phyloP scores from a whole-genome alignment of 2,329 filamentous ascomycete species.

The Magnaporthales sp. region DNA sequence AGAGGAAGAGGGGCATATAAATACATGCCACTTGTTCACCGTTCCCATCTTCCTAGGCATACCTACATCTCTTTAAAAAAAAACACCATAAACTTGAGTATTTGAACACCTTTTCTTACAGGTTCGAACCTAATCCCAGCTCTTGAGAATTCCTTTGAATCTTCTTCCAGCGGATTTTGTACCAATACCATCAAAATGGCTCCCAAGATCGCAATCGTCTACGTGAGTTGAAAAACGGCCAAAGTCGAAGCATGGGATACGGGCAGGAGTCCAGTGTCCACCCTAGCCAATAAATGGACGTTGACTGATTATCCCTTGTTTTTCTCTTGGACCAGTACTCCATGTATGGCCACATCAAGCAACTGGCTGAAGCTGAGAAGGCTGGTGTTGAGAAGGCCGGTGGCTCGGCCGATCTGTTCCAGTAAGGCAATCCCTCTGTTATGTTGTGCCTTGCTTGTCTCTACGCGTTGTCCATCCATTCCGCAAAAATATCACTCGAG shows the following conservation, averaged over 20 bases:
- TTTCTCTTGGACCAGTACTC: conserved; percentile 56
- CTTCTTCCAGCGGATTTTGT: neutral
- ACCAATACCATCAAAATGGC: conserved; percentile 52
- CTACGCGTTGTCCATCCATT: conserved; percentile 3
- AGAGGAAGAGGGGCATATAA: neutral
- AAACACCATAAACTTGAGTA: neutral
- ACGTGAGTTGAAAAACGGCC: conserved; percentile 44
- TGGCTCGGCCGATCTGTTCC: conserved; percentile 72
- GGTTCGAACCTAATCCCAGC: neutral
- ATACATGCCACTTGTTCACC: neutral
- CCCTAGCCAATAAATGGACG: neutral
- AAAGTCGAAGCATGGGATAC: neutral
- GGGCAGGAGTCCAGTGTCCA: neutral
- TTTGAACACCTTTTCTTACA: neutral
- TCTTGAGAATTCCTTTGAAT: neutral
- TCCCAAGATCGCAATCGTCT: conserved; percentile 87
- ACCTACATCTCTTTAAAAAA: too few relatives aligned
- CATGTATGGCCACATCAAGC: conserved; percentile 83
- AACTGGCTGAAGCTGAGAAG: conserved; percentile 80
- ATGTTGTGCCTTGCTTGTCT: neutral
- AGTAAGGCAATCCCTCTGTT: conserved; percentile 41
- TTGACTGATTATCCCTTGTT: neutral
- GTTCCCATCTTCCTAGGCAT: neutral
- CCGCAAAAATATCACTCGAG: neutral
- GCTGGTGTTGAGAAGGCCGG: conserved; percentile 82